Base-by-base conservation (phyloP, 2,329 filamentous ascomycete genomes). In the Byssochlamys sp. region DNA sequence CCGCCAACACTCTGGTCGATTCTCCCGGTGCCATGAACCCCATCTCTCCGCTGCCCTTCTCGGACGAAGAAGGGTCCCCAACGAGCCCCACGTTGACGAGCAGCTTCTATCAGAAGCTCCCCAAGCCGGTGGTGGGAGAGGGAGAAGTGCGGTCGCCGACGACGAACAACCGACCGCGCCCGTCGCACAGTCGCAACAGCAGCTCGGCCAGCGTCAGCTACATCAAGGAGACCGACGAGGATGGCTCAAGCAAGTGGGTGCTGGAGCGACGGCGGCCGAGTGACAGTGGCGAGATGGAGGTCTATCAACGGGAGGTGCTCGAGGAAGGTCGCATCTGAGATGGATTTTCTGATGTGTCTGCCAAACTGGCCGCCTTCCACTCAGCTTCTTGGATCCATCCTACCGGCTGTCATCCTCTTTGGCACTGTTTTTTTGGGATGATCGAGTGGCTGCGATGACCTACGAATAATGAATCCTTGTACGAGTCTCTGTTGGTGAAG, bases 201-300 rank as follows among this genome's bases (percentile, higher is more conserved):
- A 73, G 70, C 59, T 67, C 66, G 1, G 64, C 68, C 3, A 73
- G 71, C 56, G 67, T 73, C 29, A 72, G 70, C 60, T 73, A 73
- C 57, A 61, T 65, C 14, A 65, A 65, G 56, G 60, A 65, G 45
- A 62, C 55, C n/a, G 65, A 68, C 35, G 61, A 65, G 27, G 66
- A 69, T 26, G 67, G 67, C 28, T 62, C 61, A n/a, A 67, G 69
- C 10, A 65, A 68, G 29, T 74, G 71, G 71, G 65, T 73, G 3
- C 55, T 72, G 11, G 71, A 74, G 61, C 69, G 68, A 55, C 63
- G 69, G 52, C 60, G 70, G 12, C 68, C 67, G 14, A 64, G 65
- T 28, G 71, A 71, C 58, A 66, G 64, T 49, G 70, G 71, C 27
- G 68, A 69, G 58, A 57, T 65, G 31, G 70, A 73, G 63, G 57